Evolutionary conservation across 75 land plant species (phyloP).

Genomic region (Isoetes taiwanensis): DNA sequence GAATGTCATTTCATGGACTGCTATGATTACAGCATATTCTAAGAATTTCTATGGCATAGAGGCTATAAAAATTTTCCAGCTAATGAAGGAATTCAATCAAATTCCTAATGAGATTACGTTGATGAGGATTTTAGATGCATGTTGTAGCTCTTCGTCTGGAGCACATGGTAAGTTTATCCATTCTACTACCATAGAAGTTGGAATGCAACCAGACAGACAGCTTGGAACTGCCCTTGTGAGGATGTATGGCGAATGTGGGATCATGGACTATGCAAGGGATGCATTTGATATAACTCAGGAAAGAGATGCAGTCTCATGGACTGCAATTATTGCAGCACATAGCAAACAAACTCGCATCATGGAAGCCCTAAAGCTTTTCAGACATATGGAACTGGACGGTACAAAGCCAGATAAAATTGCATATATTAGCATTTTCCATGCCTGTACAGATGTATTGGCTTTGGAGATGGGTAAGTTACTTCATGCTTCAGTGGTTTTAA

Average conservation of each 20-base stretch:
- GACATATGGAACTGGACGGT: conserved; percentile 1
- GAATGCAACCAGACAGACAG: background rate
- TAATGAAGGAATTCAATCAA: background rate
- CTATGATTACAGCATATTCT: background rate
- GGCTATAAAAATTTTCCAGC: background rate
- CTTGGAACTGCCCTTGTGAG: background rate
- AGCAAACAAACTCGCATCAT: background rate
- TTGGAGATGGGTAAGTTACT: background rate
- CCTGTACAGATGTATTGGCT: background rate
- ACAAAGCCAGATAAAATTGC: background rate
- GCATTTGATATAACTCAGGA: background rate
- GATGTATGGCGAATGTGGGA: conserved; percentile 4
- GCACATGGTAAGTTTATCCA: too few species aligned
- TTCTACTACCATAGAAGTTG: background rate
- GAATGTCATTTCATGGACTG: background rate
- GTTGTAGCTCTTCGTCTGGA: background rate
- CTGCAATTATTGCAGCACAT: background rate
- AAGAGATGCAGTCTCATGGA: background rate
- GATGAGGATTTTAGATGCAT: background rate
- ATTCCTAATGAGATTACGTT: background rate
- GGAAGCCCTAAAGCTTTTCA: background rate
- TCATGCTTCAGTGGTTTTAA: background rate
- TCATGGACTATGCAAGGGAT: background rate
- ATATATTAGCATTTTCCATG: background rate
- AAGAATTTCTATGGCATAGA: background rate